Evolutionary conservation across 768 basidiomycete species (phyloP).

Genomic region (Termitomyces sp.): DNA sequence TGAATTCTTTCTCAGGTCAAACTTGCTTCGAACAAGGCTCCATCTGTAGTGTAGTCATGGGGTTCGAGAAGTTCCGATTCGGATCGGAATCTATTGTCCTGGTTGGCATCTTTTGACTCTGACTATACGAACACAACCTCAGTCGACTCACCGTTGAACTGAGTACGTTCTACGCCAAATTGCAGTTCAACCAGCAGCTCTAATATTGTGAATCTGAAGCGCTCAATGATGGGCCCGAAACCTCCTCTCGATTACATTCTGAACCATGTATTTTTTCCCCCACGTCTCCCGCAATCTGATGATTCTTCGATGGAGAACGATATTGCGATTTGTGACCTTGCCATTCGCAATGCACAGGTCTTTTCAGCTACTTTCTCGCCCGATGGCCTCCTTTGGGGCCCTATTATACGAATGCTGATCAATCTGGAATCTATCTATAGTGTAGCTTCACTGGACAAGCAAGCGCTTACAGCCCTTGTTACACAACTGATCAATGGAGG

Average conservation of each 20-base stretch:
- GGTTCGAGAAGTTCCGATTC: neutral
- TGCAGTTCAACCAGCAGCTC: neutral
- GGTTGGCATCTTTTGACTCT: neutral
- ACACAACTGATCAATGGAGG: conserved; percentile 16
- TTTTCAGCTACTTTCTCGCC: conserved; percentile 15
- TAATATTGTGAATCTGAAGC: too few species aligned
- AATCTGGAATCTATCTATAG: conserved; percentile 15
- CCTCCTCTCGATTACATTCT: conserved; percentile 26
- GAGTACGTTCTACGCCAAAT: neutral
- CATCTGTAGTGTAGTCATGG: too few species aligned
- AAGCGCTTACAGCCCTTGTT: conserved; percentile 16
- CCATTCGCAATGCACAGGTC: conserved; percentile 14
- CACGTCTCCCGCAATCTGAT: conserved; percentile 33
- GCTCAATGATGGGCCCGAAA: neutral
- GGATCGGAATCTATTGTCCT: too few species aligned
- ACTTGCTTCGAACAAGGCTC: too few species aligned
- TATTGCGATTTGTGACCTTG: conserved; percentile 18
- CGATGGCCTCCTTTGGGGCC: conserved; percentile 23
- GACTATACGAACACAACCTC: neutral
- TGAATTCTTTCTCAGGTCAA: too few species aligned
- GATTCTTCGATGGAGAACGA: conserved; percentile 25
- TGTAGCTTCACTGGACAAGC: neutral
- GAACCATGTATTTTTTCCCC: conserved; percentile 42
- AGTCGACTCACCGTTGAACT: neutral
- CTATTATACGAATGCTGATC: conserved; percentile 27